These are phyloP conservation scores for Lasiosphaeria miniovina DNA, from an alignment of 495 filamentous ascomycete genomes.

Conservation along the genomic window DNA sequence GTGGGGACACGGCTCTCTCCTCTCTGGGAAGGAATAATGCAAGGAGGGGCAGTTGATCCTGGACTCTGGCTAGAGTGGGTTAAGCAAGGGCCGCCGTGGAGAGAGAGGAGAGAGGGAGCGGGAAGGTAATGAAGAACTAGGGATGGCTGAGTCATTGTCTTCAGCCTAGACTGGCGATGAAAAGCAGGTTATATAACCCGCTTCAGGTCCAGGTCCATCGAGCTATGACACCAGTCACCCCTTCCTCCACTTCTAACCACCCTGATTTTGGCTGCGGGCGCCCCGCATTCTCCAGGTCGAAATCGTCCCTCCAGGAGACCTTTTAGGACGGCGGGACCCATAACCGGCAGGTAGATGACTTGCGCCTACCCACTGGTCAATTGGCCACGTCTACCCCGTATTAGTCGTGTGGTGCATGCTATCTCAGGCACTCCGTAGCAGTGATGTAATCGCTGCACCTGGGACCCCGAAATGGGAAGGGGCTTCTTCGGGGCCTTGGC, in stretches of 20 bases:
- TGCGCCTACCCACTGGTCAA: too few relatives aligned
- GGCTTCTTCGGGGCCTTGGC: constrained; percentile 1
- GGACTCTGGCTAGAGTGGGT: too few relatives aligned
- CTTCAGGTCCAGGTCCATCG: too few relatives aligned
- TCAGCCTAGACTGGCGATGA: background rate
- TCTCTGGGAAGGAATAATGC: too few relatives aligned
- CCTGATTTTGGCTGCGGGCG: background rate
- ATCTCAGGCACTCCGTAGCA: background rate
- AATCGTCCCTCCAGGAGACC: background rate
- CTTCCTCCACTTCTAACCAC: too few relatives aligned
- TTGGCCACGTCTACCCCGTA: too few relatives aligned
- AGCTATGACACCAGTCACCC: too few relatives aligned
- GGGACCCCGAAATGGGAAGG: background rate
- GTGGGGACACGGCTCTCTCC: too few relatives aligned
- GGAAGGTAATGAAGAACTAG: background rate
- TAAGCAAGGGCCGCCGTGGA: background rate
- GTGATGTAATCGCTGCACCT: constrained; percentile 1
- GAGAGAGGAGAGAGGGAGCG: background rate
- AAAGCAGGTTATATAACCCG: background rate
- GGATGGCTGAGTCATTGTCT: background rate
- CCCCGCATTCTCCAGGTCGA: background rate
- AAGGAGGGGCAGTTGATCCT: too few relatives aligned
- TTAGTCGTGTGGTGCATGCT: too few relatives aligned
- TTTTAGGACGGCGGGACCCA: background rate
- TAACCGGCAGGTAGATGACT: too few relatives aligned